Conservation (phyloP, 169 alveolate species). For the Eimeria falciformis region DNA sequence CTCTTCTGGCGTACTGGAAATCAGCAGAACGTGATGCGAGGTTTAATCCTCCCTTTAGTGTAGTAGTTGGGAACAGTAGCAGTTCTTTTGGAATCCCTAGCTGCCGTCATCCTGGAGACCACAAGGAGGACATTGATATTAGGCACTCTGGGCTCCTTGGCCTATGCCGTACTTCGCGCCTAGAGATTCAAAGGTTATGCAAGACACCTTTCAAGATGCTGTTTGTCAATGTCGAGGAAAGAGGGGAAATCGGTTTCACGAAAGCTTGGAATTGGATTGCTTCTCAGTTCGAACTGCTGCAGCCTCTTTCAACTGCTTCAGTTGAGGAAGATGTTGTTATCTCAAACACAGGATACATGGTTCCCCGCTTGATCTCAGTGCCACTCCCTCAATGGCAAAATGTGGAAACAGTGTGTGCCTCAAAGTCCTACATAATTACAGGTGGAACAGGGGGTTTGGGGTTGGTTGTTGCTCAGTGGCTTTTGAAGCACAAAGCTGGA, state of each 20-base stretch:
- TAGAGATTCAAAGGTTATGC: slow-evolving; percentile 74
- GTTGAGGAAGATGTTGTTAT: slow-evolving; percentile 39
- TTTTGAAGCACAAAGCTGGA: slow-evolving; percentile 79
- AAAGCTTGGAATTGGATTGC: slow-evolving; percentile 41
- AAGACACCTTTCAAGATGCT: background rate
- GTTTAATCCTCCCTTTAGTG: slow-evolving; percentile 39
- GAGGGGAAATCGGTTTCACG: background rate
- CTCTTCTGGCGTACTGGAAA: slow-evolving; percentile 13
- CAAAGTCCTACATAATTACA: slow-evolving; percentile 68
- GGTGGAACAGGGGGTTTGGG: slow-evolving; percentile 85
- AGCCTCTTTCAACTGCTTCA: background rate
- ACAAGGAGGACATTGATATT: background rate
- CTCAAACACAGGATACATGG: background rate
- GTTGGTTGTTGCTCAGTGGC: slow-evolving; percentile 79
- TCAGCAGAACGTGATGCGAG: slow-evolving; percentile 11
- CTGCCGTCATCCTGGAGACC: background rate
- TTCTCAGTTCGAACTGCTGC: background rate
- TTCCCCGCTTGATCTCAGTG: slow-evolving; percentile 27
- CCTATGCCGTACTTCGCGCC: slow-evolving; percentile 84
- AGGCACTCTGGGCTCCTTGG: slow-evolving; percentile 84
- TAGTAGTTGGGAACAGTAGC: slow-evolving; percentile 5
- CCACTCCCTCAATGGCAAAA: background rate
- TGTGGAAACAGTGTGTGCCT: background rate
- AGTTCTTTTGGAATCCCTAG: slow-evolving; percentile 21
- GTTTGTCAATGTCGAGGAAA: slow-evolving; percentile 47